Percentiles rank a stretch among this genome's conserved stretches.
Evolutionary conservation across 306 rosid genomes (phyloP).

Genomic region (Prunus dulcis): DNA sequence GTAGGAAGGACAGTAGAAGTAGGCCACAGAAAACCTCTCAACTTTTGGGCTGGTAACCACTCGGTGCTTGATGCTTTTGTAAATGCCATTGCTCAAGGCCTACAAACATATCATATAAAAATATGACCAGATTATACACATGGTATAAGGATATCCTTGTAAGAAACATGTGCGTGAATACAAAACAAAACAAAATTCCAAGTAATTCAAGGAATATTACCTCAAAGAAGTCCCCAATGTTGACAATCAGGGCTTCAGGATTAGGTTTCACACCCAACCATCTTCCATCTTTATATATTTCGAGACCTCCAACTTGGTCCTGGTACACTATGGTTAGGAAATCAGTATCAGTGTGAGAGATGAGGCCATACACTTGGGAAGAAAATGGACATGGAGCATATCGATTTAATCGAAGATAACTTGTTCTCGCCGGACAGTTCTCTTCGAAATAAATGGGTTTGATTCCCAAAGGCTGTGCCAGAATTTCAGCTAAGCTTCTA

Average conservation of each 20-base stretch:
- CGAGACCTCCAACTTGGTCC: constrained; percentile 32
- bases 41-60: constrained; percentile 40
- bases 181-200: neutral
- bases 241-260: constrained; percentile 38
- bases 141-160: neutral
- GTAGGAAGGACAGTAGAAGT: constrained; percentile 54
- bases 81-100: constrained; percentile 74
- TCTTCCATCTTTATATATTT: constrained; percentile 19
- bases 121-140: neutral
- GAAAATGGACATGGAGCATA: constrained; percentile 64
- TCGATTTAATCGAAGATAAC: constrained; percentile 58
- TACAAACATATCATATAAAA: constrained; percentile 9
- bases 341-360: constrained; percentile 62
- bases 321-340: constrained; percentile 29
- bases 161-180: neutral
- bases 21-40: constrained; percentile 69
- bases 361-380: constrained; percentile 49
- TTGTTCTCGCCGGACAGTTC: constrained; percentile 39
- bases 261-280: constrained; percentile 33
- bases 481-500: constrained; percentile 46
- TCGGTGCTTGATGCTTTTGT: constrained; percentile 61
- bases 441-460: constrained; percentile 41
- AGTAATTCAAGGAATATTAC: constrained; percentile 20
- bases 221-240: constrained; percentile 79
- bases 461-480: constrained; percentile 46